phyloP scores from a whole-genome alignment of 2,329 filamentous ascomycete species.

The Achaetomium macrosporum region DNA sequence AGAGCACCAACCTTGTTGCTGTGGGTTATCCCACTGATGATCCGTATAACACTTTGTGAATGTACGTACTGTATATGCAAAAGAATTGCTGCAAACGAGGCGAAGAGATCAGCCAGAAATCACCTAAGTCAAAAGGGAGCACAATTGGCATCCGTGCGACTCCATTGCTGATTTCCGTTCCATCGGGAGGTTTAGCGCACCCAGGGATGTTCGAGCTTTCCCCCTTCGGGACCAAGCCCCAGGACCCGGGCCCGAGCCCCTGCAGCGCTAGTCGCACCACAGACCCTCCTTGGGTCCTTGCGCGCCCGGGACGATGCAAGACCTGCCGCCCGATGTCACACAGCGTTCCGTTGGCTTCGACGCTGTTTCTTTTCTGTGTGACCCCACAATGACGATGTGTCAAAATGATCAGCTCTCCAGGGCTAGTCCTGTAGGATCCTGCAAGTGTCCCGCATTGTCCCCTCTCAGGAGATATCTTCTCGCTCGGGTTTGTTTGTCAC shows the following conservation, averaged over 20 bases:
- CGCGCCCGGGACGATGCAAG: background rate
- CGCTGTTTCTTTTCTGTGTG: background rate
- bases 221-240: slow-evolving; percentile 8
- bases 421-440: background rate
- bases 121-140: too few relatives aligned
- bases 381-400: background rate
- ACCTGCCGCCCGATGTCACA: slow-evolving; percentile 4
- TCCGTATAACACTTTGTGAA: too few relatives aligned
- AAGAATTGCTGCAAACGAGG: too few relatives aligned
- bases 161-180: background rate
- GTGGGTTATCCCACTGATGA: too few relatives aligned
- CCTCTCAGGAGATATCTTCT: background rate
- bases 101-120: too few relatives aligned
- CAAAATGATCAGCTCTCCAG: too few relatives aligned
- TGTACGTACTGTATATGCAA: too few relatives aligned
- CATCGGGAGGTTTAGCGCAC: background rate
- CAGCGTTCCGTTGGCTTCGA: slow-evolving; percentile 5
- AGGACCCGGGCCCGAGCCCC: slow-evolving; percentile 13
- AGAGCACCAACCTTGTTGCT: too few relatives aligned
- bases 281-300: slow-evolving; percentile 10
- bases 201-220: slow-evolving; percentile 5
- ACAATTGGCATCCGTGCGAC: too few relatives aligned
- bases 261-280: slow-evolving; percentile 14
- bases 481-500: background rate
- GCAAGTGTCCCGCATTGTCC: background rate